Evolutionary conservation across 192 early-diverging fungal species (phyloP), one percentile per base, ranked within the genome.

Genomic region (Gamsiella multidivaricata): DNA sequence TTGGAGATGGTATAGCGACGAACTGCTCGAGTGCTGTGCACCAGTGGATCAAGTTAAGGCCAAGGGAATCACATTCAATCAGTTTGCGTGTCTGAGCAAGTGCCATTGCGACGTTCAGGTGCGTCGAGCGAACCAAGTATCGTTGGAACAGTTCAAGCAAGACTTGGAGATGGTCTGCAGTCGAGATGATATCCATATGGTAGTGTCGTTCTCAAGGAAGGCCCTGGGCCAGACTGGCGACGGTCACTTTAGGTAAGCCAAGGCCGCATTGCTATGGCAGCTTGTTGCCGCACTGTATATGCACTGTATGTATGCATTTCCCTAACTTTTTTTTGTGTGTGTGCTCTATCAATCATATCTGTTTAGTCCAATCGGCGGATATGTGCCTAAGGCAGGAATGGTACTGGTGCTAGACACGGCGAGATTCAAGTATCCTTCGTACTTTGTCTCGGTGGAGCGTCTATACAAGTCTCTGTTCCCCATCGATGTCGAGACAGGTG

Each of bases 401-500:
- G 93, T 90, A 5, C 81, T 98, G 41, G 92, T 98, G 7, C 79
- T 97, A 22, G 96, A 98, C 69, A 93, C 90, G 11, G 96, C 95
- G 0, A 83, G 92, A 12, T 96, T 93, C 84, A 95, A 96, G 83
- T 97, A 97, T 63, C 97, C 96, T 12, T 89, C 89, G 11, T 98
- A 94, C 78, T 98, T 92, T 64, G 88, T 87, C 42, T 82, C 90
- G 25, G 87, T 90, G 0, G 84, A 93, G 28, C 64, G 81, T 14
- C 82, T 98, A 42, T 97, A 89, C 58, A 87, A 96, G 54, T 87
- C 95, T 15, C 81, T 98, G 84, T 86, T 89, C 61, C 94, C 92
- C 0, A 79, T 92, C 7, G 97, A 98, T 69, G 81, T 58, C 8
- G 95, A 92, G 47, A 98, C 97, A 0, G 88, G 89, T 2, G 73